These are phyloP conservation scores for Purshia tridentata DNA, from an alignment of 306 rosid genomes.

Conservation along the genomic window DNA sequence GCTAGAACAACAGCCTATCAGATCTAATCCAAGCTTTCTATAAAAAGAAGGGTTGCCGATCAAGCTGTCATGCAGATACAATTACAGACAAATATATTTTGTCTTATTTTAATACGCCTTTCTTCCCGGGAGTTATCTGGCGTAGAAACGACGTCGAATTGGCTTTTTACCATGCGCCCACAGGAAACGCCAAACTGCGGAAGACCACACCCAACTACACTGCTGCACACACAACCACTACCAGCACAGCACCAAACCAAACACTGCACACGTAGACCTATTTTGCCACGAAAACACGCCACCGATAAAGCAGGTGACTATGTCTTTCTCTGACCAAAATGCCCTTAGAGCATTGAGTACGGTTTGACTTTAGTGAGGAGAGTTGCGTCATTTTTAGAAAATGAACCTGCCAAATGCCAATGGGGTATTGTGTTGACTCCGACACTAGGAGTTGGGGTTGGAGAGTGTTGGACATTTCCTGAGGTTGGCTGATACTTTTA, in stretches of 20 bases:
- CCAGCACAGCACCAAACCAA: slow-evolving; percentile 49
- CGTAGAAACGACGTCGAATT: slow-evolving; percentile 24
- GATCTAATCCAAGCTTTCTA: slow-evolving; percentile 10
- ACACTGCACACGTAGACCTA: slow-evolving; percentile 26
- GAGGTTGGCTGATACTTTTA: neutral
- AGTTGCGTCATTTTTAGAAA: slow-evolving; percentile 7
- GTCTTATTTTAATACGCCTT: slow-evolving; percentile 14
- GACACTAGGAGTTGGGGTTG: neutral
- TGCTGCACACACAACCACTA: slow-evolving; percentile 44
- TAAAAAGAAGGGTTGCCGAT: slow-evolving; percentile 12
- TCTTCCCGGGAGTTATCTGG: neutral
- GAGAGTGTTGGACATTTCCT: neutral
- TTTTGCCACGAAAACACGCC: slow-evolving; percentile 80
- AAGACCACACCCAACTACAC: slow-evolving; percentile 24
- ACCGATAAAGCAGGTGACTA: slow-evolving; percentile 41
- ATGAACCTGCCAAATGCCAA: neutral
- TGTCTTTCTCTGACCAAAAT: slow-evolving; percentile 24
- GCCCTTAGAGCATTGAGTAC: slow-evolving; percentile 19
- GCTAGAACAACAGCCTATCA: slow-evolving; percentile 14
- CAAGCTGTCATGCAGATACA: slow-evolving; percentile 32
- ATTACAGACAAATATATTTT: neutral
- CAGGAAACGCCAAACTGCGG: slow-evolving; percentile 25
- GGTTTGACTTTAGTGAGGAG: slow-evolving; percentile 21
- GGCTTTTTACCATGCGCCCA: slow-evolving; percentile 14
- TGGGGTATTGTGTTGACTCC: slow-evolving; percentile 12